Percentiles rank a stretch among this genome's conserved stretches.
These are phyloP conservation scores for Saccharomyces hybrid DNA, from an alignment of 1,139 yeast species.

Conservation along the genomic window DNA sequence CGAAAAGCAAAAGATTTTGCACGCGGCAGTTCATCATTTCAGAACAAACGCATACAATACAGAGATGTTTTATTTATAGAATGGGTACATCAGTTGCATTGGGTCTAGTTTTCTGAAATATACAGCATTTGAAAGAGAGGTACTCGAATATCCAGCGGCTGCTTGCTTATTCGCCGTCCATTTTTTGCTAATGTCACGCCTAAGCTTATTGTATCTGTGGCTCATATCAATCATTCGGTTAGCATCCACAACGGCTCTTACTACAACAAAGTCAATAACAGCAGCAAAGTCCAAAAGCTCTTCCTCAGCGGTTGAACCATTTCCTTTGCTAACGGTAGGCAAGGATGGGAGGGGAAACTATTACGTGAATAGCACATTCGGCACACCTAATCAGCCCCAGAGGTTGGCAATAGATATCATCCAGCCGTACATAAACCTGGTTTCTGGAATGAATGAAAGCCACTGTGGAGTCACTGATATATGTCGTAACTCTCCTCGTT, in stretches of 20 bases:
- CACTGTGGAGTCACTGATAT: slow-evolving; percentile 19
- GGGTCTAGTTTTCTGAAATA: not conserved
- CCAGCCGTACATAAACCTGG: slow-evolving; percentile 40
- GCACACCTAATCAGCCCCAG: slow-evolving; percentile 33
- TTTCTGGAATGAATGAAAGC: slow-evolving; percentile 23
- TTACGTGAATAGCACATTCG: slow-evolving; percentile 34
- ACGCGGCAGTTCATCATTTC: not conserved
- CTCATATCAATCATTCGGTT: not conserved
- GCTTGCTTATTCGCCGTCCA: not conserved
- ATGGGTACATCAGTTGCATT: not conserved
- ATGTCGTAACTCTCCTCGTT: slow-evolving; percentile 15
- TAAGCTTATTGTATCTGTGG: not conserved
- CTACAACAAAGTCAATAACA: not conserved
- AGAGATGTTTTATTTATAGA: not conserved
- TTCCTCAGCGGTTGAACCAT: not conserved
- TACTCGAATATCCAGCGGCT: not conserved
- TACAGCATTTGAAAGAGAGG: not conserved
- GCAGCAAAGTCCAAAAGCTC: not conserved
- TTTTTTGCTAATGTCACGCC: not conserved
- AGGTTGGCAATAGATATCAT: slow-evolving; percentile 36
- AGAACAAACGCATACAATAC: not conserved
- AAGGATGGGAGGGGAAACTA: slow-evolving; percentile 19
- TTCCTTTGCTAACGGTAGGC: slow-evolving; percentile 22
- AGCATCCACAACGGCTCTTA: not conserved
- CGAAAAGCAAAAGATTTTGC: not conserved